These are phyloP conservation scores for Fusarium keratoplasticum DNA, from an alignment of 2,329 filamentous ascomycete genomes.

Conservation along the genomic window DNA sequence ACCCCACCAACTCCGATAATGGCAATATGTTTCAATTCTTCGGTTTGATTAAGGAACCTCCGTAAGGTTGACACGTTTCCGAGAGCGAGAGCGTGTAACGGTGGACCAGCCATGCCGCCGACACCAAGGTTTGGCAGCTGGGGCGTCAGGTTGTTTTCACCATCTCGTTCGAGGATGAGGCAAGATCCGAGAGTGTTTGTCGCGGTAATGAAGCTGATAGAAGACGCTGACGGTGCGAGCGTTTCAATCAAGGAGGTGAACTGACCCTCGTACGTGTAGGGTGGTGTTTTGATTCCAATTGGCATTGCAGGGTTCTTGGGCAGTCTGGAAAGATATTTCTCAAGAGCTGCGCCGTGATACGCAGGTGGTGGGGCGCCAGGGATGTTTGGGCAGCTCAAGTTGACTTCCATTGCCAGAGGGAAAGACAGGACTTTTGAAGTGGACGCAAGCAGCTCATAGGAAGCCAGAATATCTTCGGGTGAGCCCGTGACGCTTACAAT, in stretches of 20 bases:
- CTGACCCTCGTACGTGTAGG: slow-evolving; percentile 78
- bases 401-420: slow-evolving; percentile 77
- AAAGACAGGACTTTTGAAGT: slow-evolving; percentile 44
- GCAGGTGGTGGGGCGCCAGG: slow-evolving; percentile 75
- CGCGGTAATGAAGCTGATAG: slow-evolving; percentile 75
- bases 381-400: slow-evolving; percentile 84
- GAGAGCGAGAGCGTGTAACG: slow-evolving; percentile 78
- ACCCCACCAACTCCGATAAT: slow-evolving; percentile 82
- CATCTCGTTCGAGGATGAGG: slow-evolving; percentile 61
- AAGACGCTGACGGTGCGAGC: slow-evolving; percentile 51
- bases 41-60: slow-evolving; percentile 64
- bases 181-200: slow-evolving; percentile 80
- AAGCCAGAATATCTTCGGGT: slow-evolving; percentile 66
- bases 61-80: slow-evolving; percentile 81
- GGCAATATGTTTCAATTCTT: slow-evolving; percentile 63
- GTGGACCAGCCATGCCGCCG: slow-evolving; percentile 78
- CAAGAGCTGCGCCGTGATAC: slow-evolving; percentile 66
- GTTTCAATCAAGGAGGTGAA: slow-evolving; percentile 68
- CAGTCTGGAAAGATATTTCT: slow-evolving; percentile 65
- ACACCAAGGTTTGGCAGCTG: slow-evolving; percentile 67
- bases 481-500: slow-evolving; percentile 79
- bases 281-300: slow-evolving; percentile 78
- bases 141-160: slow-evolving; percentile 44
- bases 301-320: slow-evolving; percentile 51
- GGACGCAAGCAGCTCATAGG: slow-evolving; percentile 50